A percentile compares a stretch with the other conserved stretches of the same genome.
Conservation (phyloP, 176 grass and related monocot genomes). For the Oryza meridionalis region DNA sequence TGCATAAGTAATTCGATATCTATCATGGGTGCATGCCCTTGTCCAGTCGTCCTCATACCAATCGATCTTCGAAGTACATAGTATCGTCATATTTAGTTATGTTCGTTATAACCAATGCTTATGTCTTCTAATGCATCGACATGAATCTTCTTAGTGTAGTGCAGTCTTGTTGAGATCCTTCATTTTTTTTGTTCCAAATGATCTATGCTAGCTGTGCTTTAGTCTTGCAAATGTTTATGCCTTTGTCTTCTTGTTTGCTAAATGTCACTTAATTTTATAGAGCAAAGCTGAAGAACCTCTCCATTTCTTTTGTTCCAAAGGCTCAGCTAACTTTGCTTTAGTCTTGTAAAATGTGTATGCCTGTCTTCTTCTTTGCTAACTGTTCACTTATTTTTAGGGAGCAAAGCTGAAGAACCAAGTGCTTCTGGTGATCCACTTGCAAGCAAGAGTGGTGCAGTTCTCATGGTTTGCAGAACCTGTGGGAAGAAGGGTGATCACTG, state of each 20-base stretch:
- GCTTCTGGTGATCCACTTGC: constrained; percentile 65
- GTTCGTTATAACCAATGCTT: neutral
- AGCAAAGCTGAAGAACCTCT: constrained; percentile 76
- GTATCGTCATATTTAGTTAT: neutral
- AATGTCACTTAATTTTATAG: constrained; percentile 42
- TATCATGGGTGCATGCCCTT: neutral
- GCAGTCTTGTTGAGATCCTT: neutral
- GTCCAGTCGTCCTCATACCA: neutral
- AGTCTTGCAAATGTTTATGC: neutral
- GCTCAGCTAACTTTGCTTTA: too few species aligned
- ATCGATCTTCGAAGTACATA: neutral
- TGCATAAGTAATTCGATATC: neutral
- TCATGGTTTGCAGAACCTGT: constrained; percentile 96
- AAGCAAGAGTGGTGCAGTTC: constrained; percentile 80
- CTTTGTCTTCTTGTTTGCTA: neutral
- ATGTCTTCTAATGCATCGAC: neutral
- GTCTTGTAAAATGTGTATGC: neutral
- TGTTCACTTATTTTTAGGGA: constrained; percentile 48
- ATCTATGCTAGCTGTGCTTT: neutral
- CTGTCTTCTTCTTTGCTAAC: neutral
- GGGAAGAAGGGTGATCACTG: constrained; percentile 95
- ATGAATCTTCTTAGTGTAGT: neutral
- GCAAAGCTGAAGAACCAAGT: constrained; percentile 77
- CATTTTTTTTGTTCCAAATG: neutral
- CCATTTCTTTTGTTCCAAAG: too few species aligned